Percentiles rank a stretch among this genome's conserved stretches.
Evolutionary conservation across 202 grass and related monocot genomes (phyloP).

Genomic region (Alloteropsis angusta): DNA sequence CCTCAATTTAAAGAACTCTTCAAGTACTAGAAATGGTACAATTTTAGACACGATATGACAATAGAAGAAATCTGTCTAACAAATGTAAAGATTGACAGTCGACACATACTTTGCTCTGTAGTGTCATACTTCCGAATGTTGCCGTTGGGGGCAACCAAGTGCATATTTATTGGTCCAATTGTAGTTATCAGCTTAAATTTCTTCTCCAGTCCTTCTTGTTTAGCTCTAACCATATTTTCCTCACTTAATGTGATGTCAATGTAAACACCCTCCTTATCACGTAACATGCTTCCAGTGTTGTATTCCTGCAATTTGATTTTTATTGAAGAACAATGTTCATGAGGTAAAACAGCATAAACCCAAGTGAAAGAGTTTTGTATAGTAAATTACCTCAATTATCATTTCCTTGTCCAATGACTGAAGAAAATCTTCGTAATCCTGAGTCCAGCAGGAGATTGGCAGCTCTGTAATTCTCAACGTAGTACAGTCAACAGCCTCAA

Average conservation of each 20-base stretch:
- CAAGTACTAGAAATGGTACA: slow-evolving; percentile 34
- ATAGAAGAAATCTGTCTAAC: neutral
- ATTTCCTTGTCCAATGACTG: slow-evolving; percentile 35
- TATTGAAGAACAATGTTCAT: neutral
- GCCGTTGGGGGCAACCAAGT: slow-evolving; percentile 54
- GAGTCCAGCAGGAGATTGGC: slow-evolving; percentile 59
- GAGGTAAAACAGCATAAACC: neutral
- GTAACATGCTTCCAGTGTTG: neutral
- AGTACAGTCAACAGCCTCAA: slow-evolving; percentile 40
- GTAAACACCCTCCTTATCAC: slow-evolving; percentile 45
- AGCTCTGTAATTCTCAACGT: slow-evolving; percentile 54
- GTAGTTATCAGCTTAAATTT: slow-evolving; percentile 75
- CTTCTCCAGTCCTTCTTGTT: slow-evolving; percentile 68
- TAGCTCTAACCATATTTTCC: slow-evolving; percentile 55
- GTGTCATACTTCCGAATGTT: slow-evolving; percentile 66
- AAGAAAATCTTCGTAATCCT: slow-evolving; percentile 69
- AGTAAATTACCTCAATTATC: slow-evolving; percentile 39
- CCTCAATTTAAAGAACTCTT: slow-evolving; percentile 54
- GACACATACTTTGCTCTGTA: slow-evolving; percentile 46
- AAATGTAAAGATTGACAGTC: neutral
- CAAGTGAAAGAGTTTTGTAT: neutral
- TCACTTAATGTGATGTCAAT: slow-evolving; percentile 49
- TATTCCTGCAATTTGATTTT: slow-evolving; percentile 37
- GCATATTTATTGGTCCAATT: slow-evolving; percentile 77
- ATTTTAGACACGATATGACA: neutral